Evolutionary conservation across 257 asterid species (phyloP), one percentile per base, ranked within the genome.

Genomic region (Solanum appendiculatum): DNA sequence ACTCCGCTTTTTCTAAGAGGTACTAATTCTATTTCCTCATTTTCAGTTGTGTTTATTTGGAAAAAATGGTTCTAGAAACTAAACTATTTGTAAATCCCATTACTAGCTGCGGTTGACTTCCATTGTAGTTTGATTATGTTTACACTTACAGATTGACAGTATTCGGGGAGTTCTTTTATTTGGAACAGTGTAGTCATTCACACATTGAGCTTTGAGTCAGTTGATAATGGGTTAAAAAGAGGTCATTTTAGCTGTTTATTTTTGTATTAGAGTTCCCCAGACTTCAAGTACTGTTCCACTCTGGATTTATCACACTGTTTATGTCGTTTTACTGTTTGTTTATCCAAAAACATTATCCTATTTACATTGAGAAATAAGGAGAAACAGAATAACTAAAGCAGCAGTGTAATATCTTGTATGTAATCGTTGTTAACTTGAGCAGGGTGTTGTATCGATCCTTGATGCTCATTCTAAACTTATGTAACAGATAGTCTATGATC

Each of bases 1-100:
- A 64, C 20, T 64, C 73, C 2, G 14, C 34, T 64, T n/a, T 64
- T 12, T 64, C 72, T 34, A 64, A 64, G 34, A 64, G 96, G 96
- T 93, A 68, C 21, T 69, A 5, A 36, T 31, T 75, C 60, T 77
- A 39, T 1, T 58, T 0, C 29, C 68, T 21, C 18, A n/a, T 60
- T 60, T 60, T 60, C 31, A 23, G 15, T 60, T 23, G 68, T 21
- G 13, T 58, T 60, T 82, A 1, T 54, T 82, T 27, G 23, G 13
- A 31, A 56, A 27, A 82, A 7, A 3, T 15, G 14, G n/a, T 54
- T 54, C 63, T 20, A 54, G 10, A 54, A 54, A 3, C 63, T 54
- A 2, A 54, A 54, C 63, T 54, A 18, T 25, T 54, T 33, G 4
- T 9, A 58, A 29, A 58, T 58, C 2, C 3, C 29, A 70, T 34